These are phyloP conservation scores for Aureobasidium sp. DNA, from an alignment of 2,329 filamentous ascomycete species.

Conservation along the genomic window DNA sequence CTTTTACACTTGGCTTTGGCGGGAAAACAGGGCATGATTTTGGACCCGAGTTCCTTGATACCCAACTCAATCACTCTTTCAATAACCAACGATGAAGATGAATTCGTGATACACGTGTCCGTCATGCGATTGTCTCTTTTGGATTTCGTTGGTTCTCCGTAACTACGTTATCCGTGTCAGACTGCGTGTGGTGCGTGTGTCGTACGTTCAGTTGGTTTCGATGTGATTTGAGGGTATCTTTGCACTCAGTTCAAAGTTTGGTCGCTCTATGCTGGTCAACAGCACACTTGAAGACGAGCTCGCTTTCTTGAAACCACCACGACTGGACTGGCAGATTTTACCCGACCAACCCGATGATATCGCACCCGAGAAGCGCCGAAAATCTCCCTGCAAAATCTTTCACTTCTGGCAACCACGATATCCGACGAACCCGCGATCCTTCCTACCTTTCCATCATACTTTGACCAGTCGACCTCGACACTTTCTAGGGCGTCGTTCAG, in stretches of 20 bases:
- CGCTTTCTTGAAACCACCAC: not conserved
- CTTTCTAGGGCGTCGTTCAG: too few species aligned
- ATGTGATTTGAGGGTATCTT: constrained; percentile 1
- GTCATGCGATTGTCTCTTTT: not conserved
- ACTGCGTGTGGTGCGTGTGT: constrained; percentile 8
- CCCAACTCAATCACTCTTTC: constrained; percentile 11
- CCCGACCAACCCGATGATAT: not conserved
- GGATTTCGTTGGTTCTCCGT: constrained; percentile 3
- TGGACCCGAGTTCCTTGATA: constrained; percentile 5
- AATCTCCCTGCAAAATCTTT: not conserved
- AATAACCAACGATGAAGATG: not conserved
- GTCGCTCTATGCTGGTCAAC: not conserved
- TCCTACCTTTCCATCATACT: not conserved
- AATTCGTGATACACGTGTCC: not conserved
- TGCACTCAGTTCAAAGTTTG: not conserved
- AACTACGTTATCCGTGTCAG: constrained; percentile 9
- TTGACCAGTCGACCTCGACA: not conserved
- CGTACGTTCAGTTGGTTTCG: constrained; percentile 5
- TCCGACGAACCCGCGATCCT: not conserved
- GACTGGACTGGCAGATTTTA: not conserved
- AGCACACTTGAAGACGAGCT: not conserved
- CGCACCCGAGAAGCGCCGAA: not conserved
- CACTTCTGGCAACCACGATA: not conserved
- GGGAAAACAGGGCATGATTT: constrained; percentile 1
- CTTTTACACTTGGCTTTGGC: constrained; percentile 3